phyloP scores from a whole-genome alignment of 192 early-diverging fungal species.

The Haplosporangium gracile region DNA sequence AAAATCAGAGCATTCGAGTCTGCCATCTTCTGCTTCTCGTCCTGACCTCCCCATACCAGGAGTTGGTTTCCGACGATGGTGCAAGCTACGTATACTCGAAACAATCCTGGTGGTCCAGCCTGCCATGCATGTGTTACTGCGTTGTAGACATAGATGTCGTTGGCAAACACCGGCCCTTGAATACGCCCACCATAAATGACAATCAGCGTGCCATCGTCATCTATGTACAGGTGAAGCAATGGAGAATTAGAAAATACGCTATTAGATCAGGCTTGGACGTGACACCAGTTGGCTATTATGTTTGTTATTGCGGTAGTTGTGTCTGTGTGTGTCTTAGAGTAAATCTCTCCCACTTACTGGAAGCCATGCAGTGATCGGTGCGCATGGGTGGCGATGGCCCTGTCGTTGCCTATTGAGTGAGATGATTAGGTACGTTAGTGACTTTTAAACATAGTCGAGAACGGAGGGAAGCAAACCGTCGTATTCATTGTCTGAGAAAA shows the following conservation, averaged over 20 bases:
- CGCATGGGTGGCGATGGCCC: slow-evolving; percentile 29
- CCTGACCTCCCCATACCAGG: slow-evolving; percentile 37
- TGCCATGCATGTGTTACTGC: slow-evolving; percentile 16
- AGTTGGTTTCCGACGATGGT: slow-evolving; percentile 42
- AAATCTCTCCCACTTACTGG: slow-evolving; percentile 26
- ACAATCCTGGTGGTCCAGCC: slow-evolving; percentile 12
- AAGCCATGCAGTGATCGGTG: slow-evolving; percentile 46
- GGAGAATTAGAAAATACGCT: too few species aligned
- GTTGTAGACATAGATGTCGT: slow-evolving; percentile 34
- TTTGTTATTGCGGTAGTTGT: neutral
- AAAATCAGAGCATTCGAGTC: slow-evolving; percentile 14
- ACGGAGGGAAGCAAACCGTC: neutral
- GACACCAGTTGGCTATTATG: neutral
- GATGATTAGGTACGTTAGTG: neutral
- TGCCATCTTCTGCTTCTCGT: neutral
- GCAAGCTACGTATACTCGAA: slow-evolving; percentile 26
- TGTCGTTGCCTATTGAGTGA: slow-evolving; percentile 14
- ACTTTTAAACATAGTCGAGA: neutral
- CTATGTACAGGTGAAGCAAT: neutral
- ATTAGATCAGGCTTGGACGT: neutral
- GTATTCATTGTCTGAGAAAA: neutral
- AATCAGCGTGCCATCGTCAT: slow-evolving; percentile 36
- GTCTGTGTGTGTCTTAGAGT: neutral
- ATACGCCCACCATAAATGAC: slow-evolving; percentile 38
- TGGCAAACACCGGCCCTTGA: neutral